Conservation (phyloP, 352 stramenopile genomes). For the Phytophthora europaea region DNA sequence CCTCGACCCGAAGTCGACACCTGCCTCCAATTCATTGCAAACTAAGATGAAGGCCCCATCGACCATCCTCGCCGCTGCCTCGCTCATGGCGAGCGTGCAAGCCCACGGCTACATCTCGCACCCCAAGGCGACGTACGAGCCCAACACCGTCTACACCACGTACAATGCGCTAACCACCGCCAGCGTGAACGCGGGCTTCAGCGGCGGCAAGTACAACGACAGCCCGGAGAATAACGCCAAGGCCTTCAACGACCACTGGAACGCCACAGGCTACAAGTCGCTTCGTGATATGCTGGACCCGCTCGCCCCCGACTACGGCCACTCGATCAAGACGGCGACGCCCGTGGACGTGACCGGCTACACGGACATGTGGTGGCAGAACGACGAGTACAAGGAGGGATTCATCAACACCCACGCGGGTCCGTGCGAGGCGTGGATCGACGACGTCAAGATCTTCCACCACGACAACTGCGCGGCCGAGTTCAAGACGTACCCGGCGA, state of each 20-base stretch:
- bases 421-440: conserved; percentile 41
- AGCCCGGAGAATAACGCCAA: conserved; percentile 39
- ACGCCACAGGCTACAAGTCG: conserved; percentile 38
- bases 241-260: conserved; percentile 38
- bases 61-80: conserved; percentile 17
- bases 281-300: conserved; percentile 47
- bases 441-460: conserved; percentile 33
- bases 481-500: conserved; percentile 48
- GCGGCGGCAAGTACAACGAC: conserved; percentile 36
- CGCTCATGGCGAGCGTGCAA: conserved; percentile 17
- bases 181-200: conserved; percentile 38
- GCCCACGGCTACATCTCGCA: conserved; percentile 42
- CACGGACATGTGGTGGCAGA: conserved; percentile 42
- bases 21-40: background rate
- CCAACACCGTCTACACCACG: conserved; percentile 32
- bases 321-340: conserved; percentile 23
- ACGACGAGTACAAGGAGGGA: conserved; percentile 45
- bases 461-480: conserved; percentile 39
- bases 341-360: conserved; percentile 40
- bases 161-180: conserved; percentile 38
- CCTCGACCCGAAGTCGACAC: background rate
- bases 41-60: conserved; percentile 19
- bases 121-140: conserved; percentile 32
- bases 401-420: conserved; percentile 48
- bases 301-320: conserved; percentile 37